phyloP scores from a whole-genome alignment of 768 basidiomycete species.

The Russula griseocarnosa region DNA sequence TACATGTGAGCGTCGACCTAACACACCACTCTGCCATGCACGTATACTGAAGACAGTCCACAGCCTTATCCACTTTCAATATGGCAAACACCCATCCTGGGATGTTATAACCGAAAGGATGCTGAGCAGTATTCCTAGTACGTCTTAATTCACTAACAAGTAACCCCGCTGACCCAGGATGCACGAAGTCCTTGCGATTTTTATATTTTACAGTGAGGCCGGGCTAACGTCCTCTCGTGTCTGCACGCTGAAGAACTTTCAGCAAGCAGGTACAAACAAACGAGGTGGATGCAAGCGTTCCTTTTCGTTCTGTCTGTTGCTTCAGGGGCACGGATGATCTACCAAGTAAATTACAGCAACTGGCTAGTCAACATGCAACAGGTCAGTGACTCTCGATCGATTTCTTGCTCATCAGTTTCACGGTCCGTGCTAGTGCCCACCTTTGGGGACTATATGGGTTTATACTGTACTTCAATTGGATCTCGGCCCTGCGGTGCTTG shows the following conservation, averaged over 20 bases:
- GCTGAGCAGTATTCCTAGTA: conserved; percentile 68
- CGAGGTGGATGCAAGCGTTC: conserved; percentile 48
- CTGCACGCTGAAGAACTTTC: conserved; percentile 15
- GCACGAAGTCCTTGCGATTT: conserved; percentile 59
- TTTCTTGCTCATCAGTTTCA: not conserved
- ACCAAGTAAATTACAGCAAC: conserved; percentile 61
- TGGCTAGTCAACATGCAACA: conserved; percentile 73
- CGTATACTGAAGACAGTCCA: conserved; percentile 1
- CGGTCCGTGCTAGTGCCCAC: conserved; percentile 53
- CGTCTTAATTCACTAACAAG: conserved; percentile 29
- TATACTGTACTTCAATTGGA: conserved; percentile 70
- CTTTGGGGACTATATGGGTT: conserved; percentile 74
- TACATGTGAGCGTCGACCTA: conserved; percentile 60
- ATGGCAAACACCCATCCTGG: conserved; percentile 55
- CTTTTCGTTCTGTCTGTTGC: conserved; percentile 57
- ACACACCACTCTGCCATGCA: not conserved
- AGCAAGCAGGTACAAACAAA: conserved; percentile 65
- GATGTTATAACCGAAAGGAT: conserved; percentile 52
- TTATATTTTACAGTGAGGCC: conserved; percentile 70
- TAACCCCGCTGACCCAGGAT: not conserved
- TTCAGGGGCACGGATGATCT: conserved; percentile 65
- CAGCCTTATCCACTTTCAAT: conserved; percentile 78
- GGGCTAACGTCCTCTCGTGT: not conserved
- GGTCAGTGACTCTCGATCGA: conserved; percentile 39
- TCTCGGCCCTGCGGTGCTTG: conserved; percentile 55